A percentile compares a stretch with the other conserved stretches of the same genome.
phyloP scores from a whole-genome alignment of 2,329 filamentous ascomycete genomes.

The Tolypocladium cylindrosporum region DNA sequence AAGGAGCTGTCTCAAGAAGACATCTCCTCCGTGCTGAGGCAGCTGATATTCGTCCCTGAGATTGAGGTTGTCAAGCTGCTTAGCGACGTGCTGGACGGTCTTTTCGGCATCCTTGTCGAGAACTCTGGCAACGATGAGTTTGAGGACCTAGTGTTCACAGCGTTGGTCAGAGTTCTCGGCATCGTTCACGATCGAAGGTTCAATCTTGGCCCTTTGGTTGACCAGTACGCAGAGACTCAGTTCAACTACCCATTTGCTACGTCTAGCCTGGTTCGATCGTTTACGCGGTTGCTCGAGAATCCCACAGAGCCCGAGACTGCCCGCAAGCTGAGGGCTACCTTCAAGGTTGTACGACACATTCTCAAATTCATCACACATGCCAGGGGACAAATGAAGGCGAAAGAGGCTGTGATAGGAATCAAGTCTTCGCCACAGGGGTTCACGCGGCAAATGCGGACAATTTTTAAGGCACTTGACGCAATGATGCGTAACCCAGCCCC shows the following conservation, averaged over 20 bases:
- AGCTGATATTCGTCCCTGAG: slow-evolving; percentile 87
- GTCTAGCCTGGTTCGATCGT: slow-evolving; percentile 77
- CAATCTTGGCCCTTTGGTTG: slow-evolving; percentile 81
- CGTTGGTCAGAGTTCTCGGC: slow-evolving; percentile 78
- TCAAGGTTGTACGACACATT: slow-evolving; percentile 90
- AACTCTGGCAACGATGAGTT: slow-evolving; percentile 86
- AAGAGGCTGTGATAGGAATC: slow-evolving; percentile 79
- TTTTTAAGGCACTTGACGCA: slow-evolving; percentile 82
- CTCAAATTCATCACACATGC: slow-evolving; percentile 92
- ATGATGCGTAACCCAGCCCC: slow-evolving; percentile 85
- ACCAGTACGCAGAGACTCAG: slow-evolving; percentile 77
- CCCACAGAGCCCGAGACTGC: slow-evolving; percentile 76
- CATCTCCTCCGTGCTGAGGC: slow-evolving; percentile 63
- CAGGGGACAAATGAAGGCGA: slow-evolving; percentile 74
- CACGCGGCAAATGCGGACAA: slow-evolving; percentile 69
- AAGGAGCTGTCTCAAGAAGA: slow-evolving; percentile 63
- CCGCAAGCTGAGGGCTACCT: slow-evolving; percentile 75
- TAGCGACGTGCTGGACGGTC: slow-evolving; percentile 76
- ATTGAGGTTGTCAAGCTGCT: slow-evolving; percentile 96
- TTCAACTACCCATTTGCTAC: slow-evolving; percentile 94
- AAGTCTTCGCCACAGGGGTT: slow-evolving; percentile 65
- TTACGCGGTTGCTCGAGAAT: slow-evolving; percentile 71
- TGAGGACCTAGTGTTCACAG: slow-evolving; percentile 86
- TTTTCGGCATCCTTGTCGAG: slow-evolving; percentile 87
- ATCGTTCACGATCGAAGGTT: slow-evolving; percentile 94